phyloP scores from a whole-genome alignment of 192 early-diverging fungal genomes.

The Helicostylum pulchrum region DNA sequence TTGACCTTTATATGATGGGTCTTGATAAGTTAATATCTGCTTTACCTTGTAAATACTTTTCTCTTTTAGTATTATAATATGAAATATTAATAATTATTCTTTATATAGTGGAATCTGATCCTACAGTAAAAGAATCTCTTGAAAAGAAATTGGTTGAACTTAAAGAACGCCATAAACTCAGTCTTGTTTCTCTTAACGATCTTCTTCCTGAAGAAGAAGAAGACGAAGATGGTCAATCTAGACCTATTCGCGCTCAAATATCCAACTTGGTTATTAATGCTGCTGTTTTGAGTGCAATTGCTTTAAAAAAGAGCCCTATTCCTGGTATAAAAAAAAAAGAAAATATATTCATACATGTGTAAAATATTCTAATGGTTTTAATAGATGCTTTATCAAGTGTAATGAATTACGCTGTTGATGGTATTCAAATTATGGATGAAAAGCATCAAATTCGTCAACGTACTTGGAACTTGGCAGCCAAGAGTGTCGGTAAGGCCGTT shows the following conservation, averaged over 20 bases:
- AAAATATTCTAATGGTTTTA: not conserved
- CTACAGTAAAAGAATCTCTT: constrained; percentile 2
- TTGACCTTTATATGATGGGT: constrained; percentile 27
- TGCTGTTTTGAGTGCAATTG: constrained; percentile 40
- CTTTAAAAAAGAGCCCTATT: constrained; percentile 51
- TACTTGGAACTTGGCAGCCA: constrained; percentile 47
- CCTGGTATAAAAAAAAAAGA: constrained; percentile 33
- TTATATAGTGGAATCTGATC: constrained; percentile 23
- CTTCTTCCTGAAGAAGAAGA: not conserved
- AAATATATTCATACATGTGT: too few relatives aligned
- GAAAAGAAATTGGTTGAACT: constrained; percentile 17
- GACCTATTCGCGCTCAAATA: constrained; percentile 6
- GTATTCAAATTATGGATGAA: constrained; percentile 38
- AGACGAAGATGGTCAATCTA: not conserved
- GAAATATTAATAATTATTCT: not conserved
- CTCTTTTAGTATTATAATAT: not conserved
- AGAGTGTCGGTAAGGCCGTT: constrained; percentile 42
- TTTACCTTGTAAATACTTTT: constrained; percentile 18
- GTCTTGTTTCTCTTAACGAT: constrained; percentile 2
- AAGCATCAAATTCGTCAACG: constrained; percentile 42
- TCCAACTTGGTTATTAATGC: constrained; percentile 38
- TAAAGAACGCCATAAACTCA: constrained; percentile 9
- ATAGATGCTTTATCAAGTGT: constrained; percentile 41
- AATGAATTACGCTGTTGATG: constrained; percentile 37
- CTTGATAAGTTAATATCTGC: constrained; percentile 23